A percentile compares a stretch with the other conserved stretches of the same genome.
Evolutionary conservation across 345 rosid species (phyloP).

Genomic region (Eucalyptus tenuipes): DNA sequence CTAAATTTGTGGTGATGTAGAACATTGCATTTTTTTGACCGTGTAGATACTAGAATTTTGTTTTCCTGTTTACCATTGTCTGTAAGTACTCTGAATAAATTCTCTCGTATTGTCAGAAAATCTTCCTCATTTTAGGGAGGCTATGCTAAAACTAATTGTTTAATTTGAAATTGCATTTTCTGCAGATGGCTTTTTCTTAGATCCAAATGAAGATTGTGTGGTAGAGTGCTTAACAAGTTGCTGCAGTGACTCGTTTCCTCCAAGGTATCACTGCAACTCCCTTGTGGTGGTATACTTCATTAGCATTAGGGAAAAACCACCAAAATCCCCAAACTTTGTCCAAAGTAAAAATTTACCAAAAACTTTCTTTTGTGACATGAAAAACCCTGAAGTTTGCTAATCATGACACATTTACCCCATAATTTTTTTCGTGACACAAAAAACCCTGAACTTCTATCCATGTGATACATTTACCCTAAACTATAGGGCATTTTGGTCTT

Average conservation of each 20-base stretch:
- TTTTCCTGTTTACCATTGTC: background rate
- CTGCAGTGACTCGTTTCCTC: conserved; percentile 52
- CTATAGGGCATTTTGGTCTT: too few relatives aligned
- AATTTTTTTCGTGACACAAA: too few relatives aligned
- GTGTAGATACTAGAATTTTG: background rate
- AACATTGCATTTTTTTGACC: background rate
- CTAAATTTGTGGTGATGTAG: background rate
- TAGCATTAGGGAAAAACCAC: too few relatives aligned
- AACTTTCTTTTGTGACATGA: too few relatives aligned
- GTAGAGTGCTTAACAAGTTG: conserved; percentile 72
- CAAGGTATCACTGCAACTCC: conserved; percentile 23
- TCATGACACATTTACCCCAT: too few relatives aligned
- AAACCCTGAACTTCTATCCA: too few relatives aligned
- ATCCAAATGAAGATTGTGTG: conserved; percentile 51
- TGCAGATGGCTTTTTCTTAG: conserved; percentile 67
- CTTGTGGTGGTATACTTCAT: background rate
- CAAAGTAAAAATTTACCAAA: too few relatives aligned
- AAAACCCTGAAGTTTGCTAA: too few relatives aligned
- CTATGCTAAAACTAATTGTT: background rate
- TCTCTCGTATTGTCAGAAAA: background rate
- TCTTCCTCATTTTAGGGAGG: background rate
- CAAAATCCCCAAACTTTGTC: too few relatives aligned
- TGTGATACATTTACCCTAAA: too few relatives aligned
- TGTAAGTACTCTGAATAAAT: background rate
- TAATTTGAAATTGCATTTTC: background rate